Percentiles rank a stretch among this genome's conserved stretches.
phyloP scores from a whole-genome alignment of 768 basidiomycete species.

The Leccinellum luteum region DNA sequence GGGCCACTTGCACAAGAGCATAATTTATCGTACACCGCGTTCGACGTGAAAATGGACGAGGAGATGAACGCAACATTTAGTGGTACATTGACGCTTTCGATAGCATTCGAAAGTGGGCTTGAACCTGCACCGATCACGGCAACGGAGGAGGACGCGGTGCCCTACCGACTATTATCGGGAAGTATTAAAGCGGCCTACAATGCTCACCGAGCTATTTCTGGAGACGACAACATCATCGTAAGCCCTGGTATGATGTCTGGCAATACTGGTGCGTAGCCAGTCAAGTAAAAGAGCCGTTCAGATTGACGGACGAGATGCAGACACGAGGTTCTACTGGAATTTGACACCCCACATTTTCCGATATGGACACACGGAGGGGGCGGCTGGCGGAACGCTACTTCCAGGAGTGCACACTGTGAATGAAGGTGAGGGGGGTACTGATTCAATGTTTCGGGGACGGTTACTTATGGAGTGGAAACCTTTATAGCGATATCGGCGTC shows the following conservation, averaged over 20 bases:
- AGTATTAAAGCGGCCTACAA: constrained; percentile 63
- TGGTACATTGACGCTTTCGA: constrained; percentile 49
- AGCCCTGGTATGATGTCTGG: constrained; percentile 57
- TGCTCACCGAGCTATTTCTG: constrained; percentile 41
- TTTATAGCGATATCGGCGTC: constrained; percentile 42
- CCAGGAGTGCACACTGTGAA: constrained; percentile 66
- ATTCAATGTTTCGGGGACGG: neutral
- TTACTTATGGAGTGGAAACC: neutral
- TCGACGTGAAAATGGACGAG: constrained; percentile 42
- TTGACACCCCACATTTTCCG: constrained; percentile 63
- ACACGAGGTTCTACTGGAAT: constrained; percentile 48
- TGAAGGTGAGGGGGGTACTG: constrained; percentile 50
- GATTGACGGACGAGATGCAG: constrained; percentile 20
- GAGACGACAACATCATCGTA: constrained; percentile 37
- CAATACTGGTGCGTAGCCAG: constrained; percentile 40
- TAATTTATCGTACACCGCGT: constrained; percentile 59
- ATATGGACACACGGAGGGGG: constrained; percentile 42
- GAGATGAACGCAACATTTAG: constrained; percentile 31
- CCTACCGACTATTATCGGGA: constrained; percentile 56
- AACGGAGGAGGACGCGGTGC: constrained; percentile 25
- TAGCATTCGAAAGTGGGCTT: constrained; percentile 45
- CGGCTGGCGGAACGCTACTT: constrained; percentile 29
- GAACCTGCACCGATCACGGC: constrained; percentile 71
- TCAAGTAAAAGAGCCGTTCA: neutral
- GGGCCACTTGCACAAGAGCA: constrained; percentile 46